Percentiles rank a stretch among this genome's conserved stretches.
Conservation (phyloP, 179 eudicot species). For the Carnegiea gigantea region DNA sequence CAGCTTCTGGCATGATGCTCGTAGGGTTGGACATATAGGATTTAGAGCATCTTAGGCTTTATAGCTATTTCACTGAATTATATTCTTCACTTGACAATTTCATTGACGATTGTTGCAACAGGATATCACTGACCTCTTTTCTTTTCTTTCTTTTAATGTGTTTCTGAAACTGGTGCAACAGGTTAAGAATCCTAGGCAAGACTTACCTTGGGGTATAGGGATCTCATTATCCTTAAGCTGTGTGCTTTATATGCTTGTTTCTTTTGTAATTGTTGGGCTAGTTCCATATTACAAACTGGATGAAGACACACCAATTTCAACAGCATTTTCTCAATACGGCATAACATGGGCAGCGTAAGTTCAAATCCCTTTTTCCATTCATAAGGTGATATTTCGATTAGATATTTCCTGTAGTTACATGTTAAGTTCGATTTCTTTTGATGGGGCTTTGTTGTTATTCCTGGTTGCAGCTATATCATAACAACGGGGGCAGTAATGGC, state of each 20-base stretch:
- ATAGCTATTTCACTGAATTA: conserved; percentile 5
- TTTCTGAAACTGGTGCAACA: conserved; percentile 24
- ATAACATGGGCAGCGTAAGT: conserved; percentile 77
- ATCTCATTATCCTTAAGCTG: conserved; percentile 59
- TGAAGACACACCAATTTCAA: conserved; percentile 72
- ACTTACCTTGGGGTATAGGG: conserved; percentile 71
- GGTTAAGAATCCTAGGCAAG: conserved; percentile 72
- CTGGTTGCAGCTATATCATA: conserved; percentile 48
- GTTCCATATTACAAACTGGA: conserved; percentile 63
- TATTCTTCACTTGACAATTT: background rate
- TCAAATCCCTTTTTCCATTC: background rate
- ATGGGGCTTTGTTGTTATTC: conserved; percentile 11
- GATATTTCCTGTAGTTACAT: background rate
- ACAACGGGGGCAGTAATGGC: conserved; percentile 76
- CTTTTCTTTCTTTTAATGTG: background rate
- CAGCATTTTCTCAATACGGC: conserved; percentile 62
- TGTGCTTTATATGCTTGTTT: conserved; percentile 65
- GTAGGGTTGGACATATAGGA: background rate
- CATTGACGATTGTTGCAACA: background rate
- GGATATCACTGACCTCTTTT: background rate
- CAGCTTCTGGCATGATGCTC: background rate
- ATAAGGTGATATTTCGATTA: background rate
- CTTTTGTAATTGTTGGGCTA: conserved; percentile 66
- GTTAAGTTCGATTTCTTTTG: background rate
- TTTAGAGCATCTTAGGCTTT: background rate